Base-by-base conservation (phyloP, 2,329 filamentous ascomycete genomes). In the Ophiostoma ips region DNA sequence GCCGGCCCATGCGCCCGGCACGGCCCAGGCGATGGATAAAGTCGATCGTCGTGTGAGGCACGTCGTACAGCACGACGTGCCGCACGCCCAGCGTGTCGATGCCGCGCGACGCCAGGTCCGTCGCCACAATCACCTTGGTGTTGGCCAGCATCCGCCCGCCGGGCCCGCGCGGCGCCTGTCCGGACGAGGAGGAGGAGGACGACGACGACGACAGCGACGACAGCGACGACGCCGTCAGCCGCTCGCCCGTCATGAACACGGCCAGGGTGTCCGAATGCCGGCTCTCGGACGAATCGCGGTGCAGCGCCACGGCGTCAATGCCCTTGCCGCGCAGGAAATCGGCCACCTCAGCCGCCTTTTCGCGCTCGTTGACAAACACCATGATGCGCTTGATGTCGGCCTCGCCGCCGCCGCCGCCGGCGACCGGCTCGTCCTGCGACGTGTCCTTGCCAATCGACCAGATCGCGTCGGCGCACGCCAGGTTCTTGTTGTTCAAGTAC, bases 21-120 rank as follows among this genome's bases (percentile, higher is more conserved):
- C 92, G 77, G 15, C 92, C 92, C 5, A 96, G 77, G 15, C 94
- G 83, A 66, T 98, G 94, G 60, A 98, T 95, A 60, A 98, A 98
- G 65, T 98, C 94, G 53, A 98, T 94, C 0, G 88, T 94, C 0
- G 87, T 94, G 62, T 96, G 90, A 5, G 92, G 92, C n/a, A 98
- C 90, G 63, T 98, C 88, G 64, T 95, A 96, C 24, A 98, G 69
- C 50, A 98, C 83, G 48, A 98, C 92, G 57, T 94, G 87, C 51
- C 86, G 77, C 16, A 96, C 90, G 16, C 87, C 84, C 30, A 95
- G 68, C 0, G 92, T 98, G 64, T 98, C 92, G 59, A 98, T 95
- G 55, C 92, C 92, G 57, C 92, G 72, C 6, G 88, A 95, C 5
- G 87, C 87, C 52, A 98, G 69, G 64, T 98, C 92, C 0, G 92